Base-by-base conservation (phyloP, 768 basidiomycete genomes). In the Piloderma croceum region DNA sequence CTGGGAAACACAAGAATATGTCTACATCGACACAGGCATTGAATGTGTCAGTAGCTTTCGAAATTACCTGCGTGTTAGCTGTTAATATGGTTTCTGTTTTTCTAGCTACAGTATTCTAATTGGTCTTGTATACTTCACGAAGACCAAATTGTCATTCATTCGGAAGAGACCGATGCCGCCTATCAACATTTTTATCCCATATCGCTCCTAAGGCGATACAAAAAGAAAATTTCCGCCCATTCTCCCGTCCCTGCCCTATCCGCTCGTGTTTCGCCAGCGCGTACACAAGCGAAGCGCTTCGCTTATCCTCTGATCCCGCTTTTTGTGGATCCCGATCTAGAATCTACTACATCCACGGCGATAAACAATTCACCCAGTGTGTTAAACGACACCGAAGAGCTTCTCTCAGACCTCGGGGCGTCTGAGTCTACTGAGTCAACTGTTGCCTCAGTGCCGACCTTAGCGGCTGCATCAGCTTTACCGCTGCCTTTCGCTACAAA, bases 121-220 rank as follows among this genome's bases (percentile, higher is more conserved):
- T 86, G 83, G 83, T 83, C 81, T 18, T 86, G 83, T 50, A 84
- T 84, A 34, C 58, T 84, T 7, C 76, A 73, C 51, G 71, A 84
- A 47, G 62, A 65, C 36, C 73, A 81, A 46, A 81, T 86, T 43
- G 81, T 84, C 24, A 81, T 86, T 25, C 83, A 86, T 50, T 81
- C 76, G 25, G 83, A 85, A 60, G 81, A 83, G 56, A 72, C 71
- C 38, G 75, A 78, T 6, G 69, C 69, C 4, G 82, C 81, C 0
- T 76, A 63, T 42, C 83, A 85, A 55, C 72, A 83, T 49, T 83
- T 83, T 50, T 86, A 83, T 51, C 81, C 83, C 1, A 51, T 74
- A 4, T 57, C 65, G 3, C 52, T 73, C 2, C 58, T 76, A 2
- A 57, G 57, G 21, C 50, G 48, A 15, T 65, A 69, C 38, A 57